Base-by-base conservation (phyloP, 805 yeast genomes). In the Nakazawaea ishiwadae region DNA sequence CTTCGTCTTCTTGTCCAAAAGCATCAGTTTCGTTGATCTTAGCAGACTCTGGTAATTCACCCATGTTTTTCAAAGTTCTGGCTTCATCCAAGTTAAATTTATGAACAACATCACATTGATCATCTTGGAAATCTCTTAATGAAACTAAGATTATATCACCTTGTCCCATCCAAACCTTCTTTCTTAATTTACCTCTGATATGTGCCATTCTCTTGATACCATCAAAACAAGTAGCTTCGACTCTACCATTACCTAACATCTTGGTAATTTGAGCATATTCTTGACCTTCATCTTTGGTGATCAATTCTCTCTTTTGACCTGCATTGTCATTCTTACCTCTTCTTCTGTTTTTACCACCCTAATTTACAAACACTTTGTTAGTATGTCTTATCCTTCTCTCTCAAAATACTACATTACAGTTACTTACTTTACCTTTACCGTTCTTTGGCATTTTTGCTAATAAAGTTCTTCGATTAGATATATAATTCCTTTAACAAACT, bases 121-220 rank as follows among this genome's bases (percentile, higher is more conserved):
- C 96, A 59, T 91, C 97, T 69, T 93, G 97, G 80, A 93, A 93
- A 59, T 93, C 99, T 76, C 99, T 89, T 56, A 93, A 78, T 6
- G 96, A 90, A 36, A 91, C 93, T 60, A 93, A 73, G 53, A 93
- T 88, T 55, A 93, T 93, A 63, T 93, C 99, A 71, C 99, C 99
- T 66, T 89, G 98, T 36, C 86, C 86, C 88, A 93, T 90, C 99
- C 99, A 93, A 47, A 93, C 99, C 79, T 91, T 93, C 83, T 93
- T 93, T 78, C 99, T 86, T 70, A 93, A 78, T 64, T 93, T 93
- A 57, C 99, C 99, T 77, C 99, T 87, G 60, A 93, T 93, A 62
- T 91, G 99, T 15, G 96, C 99, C 79, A 89, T 78, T 73, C 99
- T 82, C 63, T 81, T 86, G 53, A 75, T 73, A 51, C 96, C 96